Evolutionary conservation across 139 green algal genomes (phyloP).

Genomic region (Trebouxia sp.): DNA sequence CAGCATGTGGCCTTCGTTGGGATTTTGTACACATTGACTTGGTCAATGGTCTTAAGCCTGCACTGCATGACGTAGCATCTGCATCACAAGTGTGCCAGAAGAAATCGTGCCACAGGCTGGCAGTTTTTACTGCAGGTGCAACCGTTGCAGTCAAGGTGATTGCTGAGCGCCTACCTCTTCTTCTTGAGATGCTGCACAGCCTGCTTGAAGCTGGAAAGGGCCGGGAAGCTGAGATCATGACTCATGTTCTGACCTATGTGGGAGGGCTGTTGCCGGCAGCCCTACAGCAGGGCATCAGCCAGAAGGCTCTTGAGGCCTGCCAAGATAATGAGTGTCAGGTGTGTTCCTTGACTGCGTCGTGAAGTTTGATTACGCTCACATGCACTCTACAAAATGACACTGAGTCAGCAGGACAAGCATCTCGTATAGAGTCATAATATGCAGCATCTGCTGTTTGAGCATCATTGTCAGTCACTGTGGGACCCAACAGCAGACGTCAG

Average conservation of each 20-base stretch:
- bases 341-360: too few species aligned
- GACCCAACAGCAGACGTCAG: too few species aligned
- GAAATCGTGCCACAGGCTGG: neutral
- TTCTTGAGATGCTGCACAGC: conserved; percentile 3
- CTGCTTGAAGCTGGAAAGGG: neutral
- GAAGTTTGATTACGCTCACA: too few species aligned
- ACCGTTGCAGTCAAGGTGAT: neutral
- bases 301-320: neutral
- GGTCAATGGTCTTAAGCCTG: too few species aligned
- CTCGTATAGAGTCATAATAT: too few species aligned
- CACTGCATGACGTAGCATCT: too few species aligned
- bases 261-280: neutral
- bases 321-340: neutral
- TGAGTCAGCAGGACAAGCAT: too few species aligned
- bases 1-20: neutral
- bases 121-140: neutral
- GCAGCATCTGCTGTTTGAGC: too few species aligned
- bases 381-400: too few species aligned
- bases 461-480: too few species aligned
- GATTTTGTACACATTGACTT: too few species aligned
- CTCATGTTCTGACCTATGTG: neutral
- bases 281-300: conserved; percentile 3
- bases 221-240: neutral
- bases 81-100: neutral
- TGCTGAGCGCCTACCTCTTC: neutral